Evolutionary conservation across 108 stramenopile species (phyloP).

Genomic region (Heterococcus sp.): DNA sequence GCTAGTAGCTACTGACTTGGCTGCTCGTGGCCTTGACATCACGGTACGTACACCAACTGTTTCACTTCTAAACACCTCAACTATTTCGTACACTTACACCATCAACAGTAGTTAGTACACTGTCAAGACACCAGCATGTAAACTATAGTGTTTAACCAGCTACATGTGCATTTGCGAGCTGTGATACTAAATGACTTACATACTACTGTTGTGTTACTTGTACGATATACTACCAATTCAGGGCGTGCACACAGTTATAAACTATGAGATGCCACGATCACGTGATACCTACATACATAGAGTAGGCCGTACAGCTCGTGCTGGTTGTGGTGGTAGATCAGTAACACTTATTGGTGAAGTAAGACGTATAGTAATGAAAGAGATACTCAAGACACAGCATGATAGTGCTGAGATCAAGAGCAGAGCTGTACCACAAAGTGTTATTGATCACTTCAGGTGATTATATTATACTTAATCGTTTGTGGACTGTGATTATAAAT

Average conservation of each 20-base stretch:
- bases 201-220: too few species aligned
- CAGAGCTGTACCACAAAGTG: conserved; percentile 20
- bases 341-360: conserved; percentile 83
- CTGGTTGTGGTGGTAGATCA: conserved; percentile 81
- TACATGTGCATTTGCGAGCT: too few species aligned
- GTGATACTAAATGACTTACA: too few species aligned
- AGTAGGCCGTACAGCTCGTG: conserved; percentile 92
- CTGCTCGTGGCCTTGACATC: conserved; percentile 93
- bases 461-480: background rate
- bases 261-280: conserved; percentile 93
- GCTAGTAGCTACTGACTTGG: conserved; percentile 92
- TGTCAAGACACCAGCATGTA: too few species aligned
- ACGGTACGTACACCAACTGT: conserved; percentile 30
- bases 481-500: background rate
- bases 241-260: conserved; percentile 86
- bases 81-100: too few species aligned
- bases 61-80: too few species aligned
- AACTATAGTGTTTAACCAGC: too few species aligned
- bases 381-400: conserved; percentile 24
- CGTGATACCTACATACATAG: conserved; percentile 92
- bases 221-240: too few species aligned
- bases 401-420: conserved; percentile 29
- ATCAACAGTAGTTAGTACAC: too few species aligned
- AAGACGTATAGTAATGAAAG: conserved; percentile 42
- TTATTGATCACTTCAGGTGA: conserved; percentile 43